Conservation (phyloP, 2,329 filamentous ascomycete genomes). For the Lithohypha guttulata region DNA sequence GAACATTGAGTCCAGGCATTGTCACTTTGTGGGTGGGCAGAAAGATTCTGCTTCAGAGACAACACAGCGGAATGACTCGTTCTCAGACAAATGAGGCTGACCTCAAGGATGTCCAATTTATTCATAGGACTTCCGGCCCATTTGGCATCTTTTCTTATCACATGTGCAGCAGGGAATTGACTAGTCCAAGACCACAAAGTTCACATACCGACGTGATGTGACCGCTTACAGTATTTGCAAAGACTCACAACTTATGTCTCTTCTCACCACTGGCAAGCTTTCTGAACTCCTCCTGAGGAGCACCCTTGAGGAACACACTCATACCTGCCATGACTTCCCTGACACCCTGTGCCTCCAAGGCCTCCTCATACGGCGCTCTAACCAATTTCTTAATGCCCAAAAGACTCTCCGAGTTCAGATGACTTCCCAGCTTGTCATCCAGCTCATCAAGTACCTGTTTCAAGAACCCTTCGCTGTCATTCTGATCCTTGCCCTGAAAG, state of each 20-base stretch:
- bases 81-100: no score
- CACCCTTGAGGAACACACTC: slow-evolving; percentile 65
- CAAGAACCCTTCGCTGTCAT: slow-evolving; percentile 59
- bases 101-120: no score
- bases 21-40: no score
- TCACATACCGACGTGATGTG: not conserved
- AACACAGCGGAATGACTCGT: no score
- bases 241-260: slow-evolving; percentile 71
- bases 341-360: slow-evolving; percentile 66
- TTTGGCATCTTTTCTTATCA: not conserved
- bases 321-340: slow-evolving; percentile 78
- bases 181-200: not conserved
- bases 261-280: slow-evolving; percentile 81
- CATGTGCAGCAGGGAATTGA: not conserved
- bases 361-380: slow-evolving; percentile 58
- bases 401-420: slow-evolving; percentile 70
- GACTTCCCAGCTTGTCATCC: slow-evolving; percentile 65
- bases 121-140: not conserved
- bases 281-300: slow-evolving; percentile 80
- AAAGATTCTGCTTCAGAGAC: no score
- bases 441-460: slow-evolving; percentile 66
- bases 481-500: slow-evolving; percentile 49
- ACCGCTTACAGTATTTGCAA: not conserved
- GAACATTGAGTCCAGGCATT: no score
- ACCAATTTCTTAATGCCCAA: slow-evolving; percentile 78